phyloP scores from a whole-genome alignment of 108 stramenopile species.

The Fragilaria radians region DNA sequence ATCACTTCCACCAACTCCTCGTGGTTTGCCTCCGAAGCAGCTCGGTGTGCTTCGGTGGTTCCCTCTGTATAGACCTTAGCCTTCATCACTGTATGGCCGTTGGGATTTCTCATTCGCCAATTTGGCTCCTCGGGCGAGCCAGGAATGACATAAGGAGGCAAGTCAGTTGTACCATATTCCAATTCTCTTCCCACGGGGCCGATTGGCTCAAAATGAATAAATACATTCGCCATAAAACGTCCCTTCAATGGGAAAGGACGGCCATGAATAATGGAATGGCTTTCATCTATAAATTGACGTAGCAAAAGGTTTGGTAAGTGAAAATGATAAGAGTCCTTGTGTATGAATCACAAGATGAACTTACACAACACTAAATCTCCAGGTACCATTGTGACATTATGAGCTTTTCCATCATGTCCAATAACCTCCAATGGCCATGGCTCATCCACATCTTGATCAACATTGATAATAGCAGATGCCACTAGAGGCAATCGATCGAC shows the following conservation, averaged over 20 bases:
- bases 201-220: conserved; percentile 68
- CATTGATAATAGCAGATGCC: conserved; percentile 83
- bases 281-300: conserved; percentile 66
- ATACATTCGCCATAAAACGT: conserved; percentile 55
- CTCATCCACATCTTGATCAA: conserved; percentile 90
- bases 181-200: conserved; percentile 10
- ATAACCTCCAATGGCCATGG: conserved; percentile 81
- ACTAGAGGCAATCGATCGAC: conserved; percentile 77
- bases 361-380: conserved; percentile 63
- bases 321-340: conserved; percentile 44
- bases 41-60: conserved; percentile 44
- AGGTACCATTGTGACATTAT: conserved; percentile 83
- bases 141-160: conserved; percentile 41
- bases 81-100: not conserved
- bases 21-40: conserved; percentile 19
- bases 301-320: not conserved
- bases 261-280: conserved; percentile 61
- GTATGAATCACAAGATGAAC: conserved; percentile 39
- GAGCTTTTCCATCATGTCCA: conserved; percentile 81
- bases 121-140: conserved; percentile 27
- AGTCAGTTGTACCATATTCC: conserved; percentile 14
- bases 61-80: conserved; percentile 26
- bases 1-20: conserved; percentile 16
- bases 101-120: conserved; percentile 13
- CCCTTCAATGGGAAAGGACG: conserved; percentile 75